Conservation (phyloP, 495 filamentous ascomycete species). For the Tirmania nivea region DNA sequence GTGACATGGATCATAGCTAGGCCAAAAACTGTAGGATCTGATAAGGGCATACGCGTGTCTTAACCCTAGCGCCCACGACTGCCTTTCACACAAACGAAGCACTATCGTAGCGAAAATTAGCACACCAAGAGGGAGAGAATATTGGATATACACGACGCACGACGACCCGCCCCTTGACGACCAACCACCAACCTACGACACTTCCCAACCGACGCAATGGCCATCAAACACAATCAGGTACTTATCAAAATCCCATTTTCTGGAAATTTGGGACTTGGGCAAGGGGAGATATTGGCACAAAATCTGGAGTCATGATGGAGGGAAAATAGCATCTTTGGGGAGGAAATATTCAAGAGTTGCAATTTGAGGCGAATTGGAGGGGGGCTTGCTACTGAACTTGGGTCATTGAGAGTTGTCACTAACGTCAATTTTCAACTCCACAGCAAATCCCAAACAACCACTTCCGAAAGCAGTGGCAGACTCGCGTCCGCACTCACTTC, state of each 20-base stretch:
- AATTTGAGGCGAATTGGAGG: background rate
- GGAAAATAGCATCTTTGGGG: background rate
- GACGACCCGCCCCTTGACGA: background rate
- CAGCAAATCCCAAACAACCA: conserved; percentile 89
- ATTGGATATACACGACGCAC: background rate
- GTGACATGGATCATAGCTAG: too few species aligned
- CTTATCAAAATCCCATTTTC: background rate
- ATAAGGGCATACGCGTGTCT: background rate
- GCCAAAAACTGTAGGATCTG: background rate
- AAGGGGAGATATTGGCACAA: too few species aligned
- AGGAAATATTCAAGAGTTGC: background rate
- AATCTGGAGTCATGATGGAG: background rate
- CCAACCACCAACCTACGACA: background rate
- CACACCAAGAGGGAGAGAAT: background rate
- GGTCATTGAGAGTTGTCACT: background rate
- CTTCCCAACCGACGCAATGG: conserved; percentile 79
- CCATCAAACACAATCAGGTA: conserved; percentile 96
- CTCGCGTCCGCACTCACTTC: conserved; percentile 93
- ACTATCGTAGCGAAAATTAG: background rate
- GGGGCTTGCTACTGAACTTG: background rate
- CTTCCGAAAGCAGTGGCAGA: conserved; percentile 99
- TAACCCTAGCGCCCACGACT: background rate
- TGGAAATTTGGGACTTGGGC: background rate
- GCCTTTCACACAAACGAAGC: background rate
- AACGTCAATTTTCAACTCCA: background rate